Evolutionary conservation across 2,329 filamentous ascomycete species (phyloP).

Genomic region (Xylaria sp.): DNA sequence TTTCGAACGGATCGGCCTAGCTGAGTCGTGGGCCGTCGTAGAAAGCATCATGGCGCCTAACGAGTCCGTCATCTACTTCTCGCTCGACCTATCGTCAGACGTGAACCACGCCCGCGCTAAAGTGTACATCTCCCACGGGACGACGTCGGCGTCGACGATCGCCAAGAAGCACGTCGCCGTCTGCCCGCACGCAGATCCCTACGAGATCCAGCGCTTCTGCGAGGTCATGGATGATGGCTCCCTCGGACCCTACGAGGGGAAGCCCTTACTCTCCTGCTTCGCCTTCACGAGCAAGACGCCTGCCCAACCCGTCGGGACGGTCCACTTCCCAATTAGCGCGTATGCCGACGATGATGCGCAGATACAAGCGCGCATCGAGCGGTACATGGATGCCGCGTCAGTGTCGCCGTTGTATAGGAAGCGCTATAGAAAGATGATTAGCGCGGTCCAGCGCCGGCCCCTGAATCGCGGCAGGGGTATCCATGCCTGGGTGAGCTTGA

Average conservation of each 20-base stretch:
- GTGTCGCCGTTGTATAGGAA: constrained; percentile 20
- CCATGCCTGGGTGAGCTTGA: constrained; percentile 38
- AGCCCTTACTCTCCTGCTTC: constrained; percentile 34
- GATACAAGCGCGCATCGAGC: constrained; percentile 29
- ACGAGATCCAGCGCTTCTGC: constrained; percentile 39
- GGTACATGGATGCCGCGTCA: constrained; percentile 25
- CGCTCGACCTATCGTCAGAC: constrained; percentile 33
- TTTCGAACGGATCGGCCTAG: constrained; percentile 33
- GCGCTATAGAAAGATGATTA: constrained; percentile 31
- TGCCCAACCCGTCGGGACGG: constrained; percentile 26
- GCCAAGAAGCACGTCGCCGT: constrained; percentile 30
- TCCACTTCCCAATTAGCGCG: constrained; percentile 36
- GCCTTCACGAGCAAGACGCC: constrained; percentile 32
- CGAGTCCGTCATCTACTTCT: constrained; percentile 37
- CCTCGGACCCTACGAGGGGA: constrained; percentile 27
- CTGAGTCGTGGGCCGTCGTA: constrained; percentile 18
- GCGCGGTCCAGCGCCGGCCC: constrained; percentile 33
- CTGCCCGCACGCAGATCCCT: constrained; percentile 30
- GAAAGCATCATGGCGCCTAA: constrained; percentile 14
- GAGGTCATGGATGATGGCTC: constrained; percentile 28
- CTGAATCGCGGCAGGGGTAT: constrained; percentile 26
- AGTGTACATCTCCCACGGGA: constrained; percentile 34
- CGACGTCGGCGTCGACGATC: constrained; percentile 22
- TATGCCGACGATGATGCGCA: constrained; percentile 33
- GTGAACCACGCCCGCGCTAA: constrained; percentile 28